Conservation (phyloP, 345 rosid genomes). For the Ceriops decandra region DNA sequence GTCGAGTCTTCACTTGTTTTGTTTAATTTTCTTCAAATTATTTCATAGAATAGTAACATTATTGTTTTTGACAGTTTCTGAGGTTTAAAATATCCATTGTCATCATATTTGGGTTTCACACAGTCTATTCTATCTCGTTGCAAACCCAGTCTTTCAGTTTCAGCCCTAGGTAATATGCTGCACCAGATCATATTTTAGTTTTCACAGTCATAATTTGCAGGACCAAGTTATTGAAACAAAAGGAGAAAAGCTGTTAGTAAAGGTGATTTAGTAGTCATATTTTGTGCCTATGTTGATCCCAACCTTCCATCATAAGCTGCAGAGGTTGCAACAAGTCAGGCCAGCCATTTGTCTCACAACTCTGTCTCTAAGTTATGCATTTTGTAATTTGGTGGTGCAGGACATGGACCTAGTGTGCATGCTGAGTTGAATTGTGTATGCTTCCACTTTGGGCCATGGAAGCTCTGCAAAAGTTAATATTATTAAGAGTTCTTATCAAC, state of each 20-base stretch:
- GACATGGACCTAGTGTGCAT: too few species aligned
- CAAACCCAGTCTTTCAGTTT: background rate
- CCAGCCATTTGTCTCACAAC: too few species aligned
- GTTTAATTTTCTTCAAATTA: background rate
- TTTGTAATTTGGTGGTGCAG: too few species aligned
- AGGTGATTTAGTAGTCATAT: background rate
- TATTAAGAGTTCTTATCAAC: background rate
- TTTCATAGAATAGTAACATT: background rate
- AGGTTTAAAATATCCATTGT: background rate
- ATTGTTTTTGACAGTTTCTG: constrained; percentile 7
- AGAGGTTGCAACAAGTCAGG: background rate
- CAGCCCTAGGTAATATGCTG: too few species aligned
- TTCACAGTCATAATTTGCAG: too few species aligned
- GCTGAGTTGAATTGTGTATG: too few species aligned
- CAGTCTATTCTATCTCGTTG: background rate
- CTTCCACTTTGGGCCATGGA: too few species aligned
- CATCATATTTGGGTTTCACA: background rate
- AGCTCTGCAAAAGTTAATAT: background rate
- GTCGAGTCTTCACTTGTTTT: background rate
- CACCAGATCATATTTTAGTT: too few species aligned
- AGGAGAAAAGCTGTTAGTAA: too few species aligned
- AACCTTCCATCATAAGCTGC: background rate
- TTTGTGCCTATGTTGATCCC: background rate
- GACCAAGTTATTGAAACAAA: too few species aligned
- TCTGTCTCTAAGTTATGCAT: too few species aligned